Base-by-base conservation (phyloP, 108 stramenopile genomes). In the Epithemia pelagica region DNA sequence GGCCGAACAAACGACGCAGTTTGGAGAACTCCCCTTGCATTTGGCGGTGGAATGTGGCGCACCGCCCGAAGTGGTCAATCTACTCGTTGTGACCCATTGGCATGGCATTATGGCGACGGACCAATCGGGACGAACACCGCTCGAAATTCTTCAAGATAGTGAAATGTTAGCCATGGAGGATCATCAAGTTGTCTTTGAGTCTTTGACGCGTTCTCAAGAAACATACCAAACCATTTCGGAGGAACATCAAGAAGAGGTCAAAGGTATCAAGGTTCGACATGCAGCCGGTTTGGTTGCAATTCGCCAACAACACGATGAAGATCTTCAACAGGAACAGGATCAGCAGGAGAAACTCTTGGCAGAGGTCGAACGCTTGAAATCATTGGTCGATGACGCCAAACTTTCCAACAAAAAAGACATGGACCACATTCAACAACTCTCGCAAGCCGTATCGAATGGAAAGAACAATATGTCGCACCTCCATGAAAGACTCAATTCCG, bases 21-120 rank as follows among this genome's bases (percentile, higher is more conserved):
- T 84, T 65, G 88, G 83, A 30, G 77, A 85, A 58, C 73, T 82
- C 22, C 81, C 86, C 15, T 79, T 87, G 2, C 86, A 87, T 62
- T 65, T 79, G 20, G 81, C 82, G 27, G 80, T 84, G 0, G 79
- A 79, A 62, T 80, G 71, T 25, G 83, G 81, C 2, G 83, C 82
- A 20, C 73, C 83, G 28, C 80, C 81, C 28, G 86, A 84, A 30
- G 83, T 87, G 0, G 79, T 87, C 32, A 82, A 84, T 52, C 69
- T 78, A 26, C 72, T 87, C 29, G 62, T 90, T 27, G 82, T 83
- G 28, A 58, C 85, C 37, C 72, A 87, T 60, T 84, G 81, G 62
- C 58, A 73, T 15, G 85, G 74, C 15, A 81, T 82, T 21, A 61
- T 71, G 15, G 77, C 68, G 7, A 67, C 69, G n/a, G 87, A 88